A percentile compares a stretch with the other conserved stretches of the same genome.
Evolutionary conservation across 345 rosid species (phyloP).

Genomic region (Brassica incana): DNA sequence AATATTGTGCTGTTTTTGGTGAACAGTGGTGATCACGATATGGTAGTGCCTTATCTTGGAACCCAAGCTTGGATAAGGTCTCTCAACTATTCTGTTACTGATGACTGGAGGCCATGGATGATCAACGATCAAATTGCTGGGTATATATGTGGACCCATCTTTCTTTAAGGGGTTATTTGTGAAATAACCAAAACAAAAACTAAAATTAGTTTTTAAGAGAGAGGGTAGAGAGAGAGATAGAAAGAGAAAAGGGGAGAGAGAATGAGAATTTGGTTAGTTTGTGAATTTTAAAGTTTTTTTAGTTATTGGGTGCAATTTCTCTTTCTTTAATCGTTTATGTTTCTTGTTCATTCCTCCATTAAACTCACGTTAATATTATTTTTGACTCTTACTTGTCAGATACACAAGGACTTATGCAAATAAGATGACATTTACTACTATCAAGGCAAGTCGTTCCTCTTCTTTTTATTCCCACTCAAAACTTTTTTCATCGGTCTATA

Average conservation of each 20-base stretch:
- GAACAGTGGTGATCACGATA: constrained; percentile 66
- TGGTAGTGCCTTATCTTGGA: constrained; percentile 46
- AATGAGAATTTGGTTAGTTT: too few relatives aligned
- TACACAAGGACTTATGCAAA: constrained; percentile 54
- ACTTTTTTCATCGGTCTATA: too few relatives aligned
- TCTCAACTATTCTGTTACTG: constrained; percentile 50
- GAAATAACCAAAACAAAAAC: too few relatives aligned
- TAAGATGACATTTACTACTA: too few relatives aligned
- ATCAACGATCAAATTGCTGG: constrained; percentile 56
- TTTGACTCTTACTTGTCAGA: constrained; percentile 28
- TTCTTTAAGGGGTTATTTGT: neutral
- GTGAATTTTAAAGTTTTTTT: too few relatives aligned
- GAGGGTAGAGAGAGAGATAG: too few relatives aligned
- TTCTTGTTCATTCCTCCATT: neutral
- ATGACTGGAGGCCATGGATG: constrained; percentile 65
- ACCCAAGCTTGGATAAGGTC: constrained; percentile 68
- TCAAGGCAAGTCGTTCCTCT: too few relatives aligned
- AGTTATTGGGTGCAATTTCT: too few relatives aligned
- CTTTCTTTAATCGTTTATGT: too few relatives aligned
- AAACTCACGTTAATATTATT: neutral
- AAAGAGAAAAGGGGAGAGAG: too few relatives aligned
- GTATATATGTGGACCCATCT: constrained; percentile 2
- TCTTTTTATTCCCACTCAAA: too few relatives aligned
- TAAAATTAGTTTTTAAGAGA: too few relatives aligned
- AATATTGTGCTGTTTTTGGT: neutral